A percentile compares a stretch with the other conserved stretches of the same genome.
Conservation (phyloP, 2,329 filamentous ascomycete genomes). For the Cladophialophora chaetospira region DNA sequence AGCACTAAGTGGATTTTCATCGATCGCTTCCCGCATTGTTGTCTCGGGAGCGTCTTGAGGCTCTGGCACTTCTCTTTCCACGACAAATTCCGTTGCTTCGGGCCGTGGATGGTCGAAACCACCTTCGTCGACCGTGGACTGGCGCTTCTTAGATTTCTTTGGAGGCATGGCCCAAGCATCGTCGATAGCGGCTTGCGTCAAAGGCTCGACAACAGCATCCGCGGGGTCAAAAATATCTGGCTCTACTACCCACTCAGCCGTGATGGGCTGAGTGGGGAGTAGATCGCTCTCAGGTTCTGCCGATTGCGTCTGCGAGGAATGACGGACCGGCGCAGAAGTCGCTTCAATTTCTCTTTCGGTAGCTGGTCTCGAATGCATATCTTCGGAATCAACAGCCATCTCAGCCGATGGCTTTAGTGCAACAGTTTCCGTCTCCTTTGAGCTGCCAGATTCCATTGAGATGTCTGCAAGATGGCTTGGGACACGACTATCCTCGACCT, state of each 20-base stretch:
- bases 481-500: neutral
- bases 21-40: neutral
- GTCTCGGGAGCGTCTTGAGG: neutral
- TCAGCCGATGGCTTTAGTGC: no score
- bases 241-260: no score
- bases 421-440: no score
- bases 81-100: neutral
- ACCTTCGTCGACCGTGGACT: neutral
- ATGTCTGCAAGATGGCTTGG: neutral
- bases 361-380: no score
- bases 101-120: neutral
- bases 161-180: neutral
- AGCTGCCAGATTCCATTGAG: no score
- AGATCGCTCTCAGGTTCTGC: neutral
- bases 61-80: neutral
- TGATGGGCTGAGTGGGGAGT: no score
- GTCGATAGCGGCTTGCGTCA: neutral
- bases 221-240: no score
- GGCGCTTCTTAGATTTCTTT: constrained; percentile 35
- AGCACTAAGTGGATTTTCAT: neutral
- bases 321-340: no score
- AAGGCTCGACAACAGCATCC: neutral
- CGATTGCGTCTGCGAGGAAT: neutral
- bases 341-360: no score
- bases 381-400: no score